A percentile compares a stretch with the other conserved stretches of the same genome.
Conservation (phyloP, 805 yeast species). For the Sungouiella thailandica region DNA sequence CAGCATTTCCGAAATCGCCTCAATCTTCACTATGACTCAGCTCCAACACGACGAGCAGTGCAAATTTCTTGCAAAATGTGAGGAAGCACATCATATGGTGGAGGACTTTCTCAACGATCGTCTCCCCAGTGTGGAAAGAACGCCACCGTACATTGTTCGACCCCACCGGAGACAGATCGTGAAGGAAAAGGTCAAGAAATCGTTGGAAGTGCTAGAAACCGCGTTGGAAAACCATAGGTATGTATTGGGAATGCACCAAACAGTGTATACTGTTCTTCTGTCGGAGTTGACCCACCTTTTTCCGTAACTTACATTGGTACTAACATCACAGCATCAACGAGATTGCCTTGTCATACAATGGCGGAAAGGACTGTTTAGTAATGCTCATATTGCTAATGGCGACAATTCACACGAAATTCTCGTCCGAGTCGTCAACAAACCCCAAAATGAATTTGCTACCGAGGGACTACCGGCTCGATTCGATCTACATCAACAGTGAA, state of each 20-base stretch:
- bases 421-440: slow-evolving; percentile 10
- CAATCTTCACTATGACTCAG: slow-evolving; percentile 3
- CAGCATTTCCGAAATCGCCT: neutral
- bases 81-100: slow-evolving; percentile 29
- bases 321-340: slow-evolving; percentile 35
- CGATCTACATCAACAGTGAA: slow-evolving; percentile 75
- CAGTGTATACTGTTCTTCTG: too few species aligned
- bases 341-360: slow-evolving; percentile 82
- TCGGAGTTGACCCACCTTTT: too few species aligned
- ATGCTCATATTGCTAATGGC: slow-evolving; percentile 74
- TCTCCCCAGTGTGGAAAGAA: slow-evolving; percentile 18
- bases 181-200: slow-evolving; percentile 23
- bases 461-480: slow-evolving; percentile 36
- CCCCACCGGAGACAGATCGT: slow-evolving; percentile 19
- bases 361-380: slow-evolving; percentile 95
- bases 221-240: slow-evolving; percentile 31
- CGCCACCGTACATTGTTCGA: slow-evolving; percentile 18
- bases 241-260: too few species aligned
- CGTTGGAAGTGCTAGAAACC: slow-evolving; percentile 23
- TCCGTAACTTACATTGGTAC: too few species aligned
- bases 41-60: slow-evolving; percentile 1
- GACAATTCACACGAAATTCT: slow-evolving; percentile 30
- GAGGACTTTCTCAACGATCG: slow-evolving; percentile 25
- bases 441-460: slow-evolving; percentile 15
- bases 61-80: slow-evolving; percentile 19